A percentile compares a stretch with the other conserved stretches of the same genome.
phyloP scores from a whole-genome alignment of 352 stramenopile genomes.

The Globisporangium takayamanum region DNA sequence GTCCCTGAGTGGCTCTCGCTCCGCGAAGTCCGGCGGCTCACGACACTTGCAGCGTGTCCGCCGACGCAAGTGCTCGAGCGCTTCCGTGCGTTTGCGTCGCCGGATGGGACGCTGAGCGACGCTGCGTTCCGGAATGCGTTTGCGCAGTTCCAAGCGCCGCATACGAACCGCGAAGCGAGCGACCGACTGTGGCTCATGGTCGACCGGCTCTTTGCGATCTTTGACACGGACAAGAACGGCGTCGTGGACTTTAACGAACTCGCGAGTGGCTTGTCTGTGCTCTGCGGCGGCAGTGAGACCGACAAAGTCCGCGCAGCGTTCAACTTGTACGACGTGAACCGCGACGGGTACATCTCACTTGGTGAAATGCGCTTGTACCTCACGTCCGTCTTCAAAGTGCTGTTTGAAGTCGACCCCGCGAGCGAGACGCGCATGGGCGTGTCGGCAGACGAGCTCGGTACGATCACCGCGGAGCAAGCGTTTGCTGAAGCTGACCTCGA shows the following conservation, averaged over 20 bases:
- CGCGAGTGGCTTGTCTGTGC: constrained; percentile 65
- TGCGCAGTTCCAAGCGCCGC: constrained; percentile 37
- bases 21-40: constrained; percentile 69
- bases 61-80: constrained; percentile 72
- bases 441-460: constrained; percentile 58
- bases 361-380: constrained; percentile 82
- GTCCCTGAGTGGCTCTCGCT: constrained; percentile 72
- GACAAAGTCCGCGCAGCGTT: constrained; percentile 84
- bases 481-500: constrained; percentile 78
- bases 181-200: constrained; percentile 55
- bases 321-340: constrained; percentile 84
- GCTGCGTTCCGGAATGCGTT: constrained; percentile 59
- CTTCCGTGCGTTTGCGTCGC: constrained; percentile 58
- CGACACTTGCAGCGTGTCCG: constrained; percentile 63
- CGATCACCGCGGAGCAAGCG: constrained; percentile 72
- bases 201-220: constrained; percentile 74
- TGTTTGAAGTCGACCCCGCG: constrained; percentile 79
- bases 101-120: constrained; percentile 62
- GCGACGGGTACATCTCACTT: constrained; percentile 81
- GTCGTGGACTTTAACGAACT: constrained; percentile 81
- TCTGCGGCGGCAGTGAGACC: constrained; percentile 57
- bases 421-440: constrained; percentile 53
- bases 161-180: constrained; percentile 17
- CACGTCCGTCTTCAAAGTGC: constrained; percentile 81
- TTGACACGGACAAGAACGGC: constrained; percentile 78